A percentile compares a stretch with the other conserved stretches of the same genome.
phyloP scores from a whole-genome alignment of 2,329 filamentous ascomycete species.

The Boeremia exigua region DNA sequence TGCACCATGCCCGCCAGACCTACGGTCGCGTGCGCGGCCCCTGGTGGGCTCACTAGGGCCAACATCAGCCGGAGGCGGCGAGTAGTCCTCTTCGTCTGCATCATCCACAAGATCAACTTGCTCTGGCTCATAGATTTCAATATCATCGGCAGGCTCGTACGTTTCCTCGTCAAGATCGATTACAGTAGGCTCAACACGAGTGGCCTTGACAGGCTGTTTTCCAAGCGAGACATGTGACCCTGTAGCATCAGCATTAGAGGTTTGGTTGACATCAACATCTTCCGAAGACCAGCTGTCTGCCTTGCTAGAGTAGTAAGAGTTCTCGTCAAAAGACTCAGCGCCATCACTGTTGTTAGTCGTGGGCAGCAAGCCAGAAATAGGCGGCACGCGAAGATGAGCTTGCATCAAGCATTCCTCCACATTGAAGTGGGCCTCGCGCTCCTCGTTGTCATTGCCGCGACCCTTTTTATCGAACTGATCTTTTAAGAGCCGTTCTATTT shows the following conservation, averaged over 20 bases:
- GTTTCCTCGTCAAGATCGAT: slow-evolving; percentile 48
- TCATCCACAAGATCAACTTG: slow-evolving; percentile 38
- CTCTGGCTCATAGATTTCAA: slow-evolving; percentile 48
- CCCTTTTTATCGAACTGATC: slow-evolving; percentile 73
- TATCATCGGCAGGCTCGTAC: slow-evolving; percentile 49
- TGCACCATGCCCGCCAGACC: slow-evolving; percentile 23
- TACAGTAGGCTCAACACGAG: slow-evolving; percentile 32
- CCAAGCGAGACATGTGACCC: slow-evolving; percentile 37
- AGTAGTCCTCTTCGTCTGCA: slow-evolving; percentile 52
- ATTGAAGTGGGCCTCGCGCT: slow-evolving; percentile 52
- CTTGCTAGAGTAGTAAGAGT: slow-evolving; percentile 95
- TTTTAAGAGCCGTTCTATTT: slow-evolving; percentile 77
- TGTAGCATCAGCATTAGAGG: slow-evolving; percentile 38
- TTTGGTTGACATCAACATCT: slow-evolving; percentile 43
- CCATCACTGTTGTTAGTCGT: slow-evolving; percentile 67
- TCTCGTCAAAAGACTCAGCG: slow-evolving; percentile 87
- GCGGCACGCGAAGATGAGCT: slow-evolving; percentile 75
- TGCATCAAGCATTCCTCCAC: slow-evolving; percentile 55
- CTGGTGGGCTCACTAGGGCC: slow-evolving; percentile 32
- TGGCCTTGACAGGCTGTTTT: slow-evolving; percentile 30
- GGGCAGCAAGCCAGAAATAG: slow-evolving; percentile 63
- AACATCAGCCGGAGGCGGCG: slow-evolving; percentile 54
- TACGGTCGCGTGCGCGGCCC: slow-evolving; percentile 34
- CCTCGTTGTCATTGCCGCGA: slow-evolving; percentile 59
- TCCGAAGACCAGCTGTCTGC: slow-evolving; percentile 75